Evolutionary conservation across 257 asterid species (phyloP).

Genomic region (Petunia secreta): DNA sequence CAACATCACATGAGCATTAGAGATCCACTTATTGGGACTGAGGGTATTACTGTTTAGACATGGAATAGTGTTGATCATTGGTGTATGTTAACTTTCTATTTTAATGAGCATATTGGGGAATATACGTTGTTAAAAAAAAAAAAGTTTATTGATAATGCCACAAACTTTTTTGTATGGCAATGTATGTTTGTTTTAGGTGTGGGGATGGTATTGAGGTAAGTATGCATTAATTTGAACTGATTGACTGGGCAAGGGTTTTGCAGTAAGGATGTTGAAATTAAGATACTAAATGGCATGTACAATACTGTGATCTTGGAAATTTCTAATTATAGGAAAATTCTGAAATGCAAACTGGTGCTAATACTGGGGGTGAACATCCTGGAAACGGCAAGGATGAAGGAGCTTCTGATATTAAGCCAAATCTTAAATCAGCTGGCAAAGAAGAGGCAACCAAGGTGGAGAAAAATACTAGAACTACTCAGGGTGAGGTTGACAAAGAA

Average conservation of each 20-base stretch:
- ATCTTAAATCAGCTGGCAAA: conserved; percentile 38
- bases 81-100: neutral
- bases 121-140: no score
- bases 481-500: conserved; percentile 58
- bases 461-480: conserved; percentile 41
- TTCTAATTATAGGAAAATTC: conserved; percentile 44
- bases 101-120: neutral
- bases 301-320: conserved; percentile 21
- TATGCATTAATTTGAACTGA: neutral
- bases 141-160: neutral
- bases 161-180: neutral
- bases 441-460: conserved; percentile 49
- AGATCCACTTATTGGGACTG: neutral
- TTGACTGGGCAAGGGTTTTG: neutral
- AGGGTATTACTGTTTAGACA: neutral
- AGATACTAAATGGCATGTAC: neutral
- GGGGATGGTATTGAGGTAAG: neutral
- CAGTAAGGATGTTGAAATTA: neutral
- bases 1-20: neutral
- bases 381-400: conserved; percentile 37
- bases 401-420: conserved; percentile 38
- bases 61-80: neutral
- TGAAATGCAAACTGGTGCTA: conserved; percentile 42
- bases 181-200: neutral
- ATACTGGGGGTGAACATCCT: conserved; percentile 37